Base-by-base conservation (phyloP, 2,329 filamentous ascomycete species). In the Scedosporium apiospermum region DNA sequence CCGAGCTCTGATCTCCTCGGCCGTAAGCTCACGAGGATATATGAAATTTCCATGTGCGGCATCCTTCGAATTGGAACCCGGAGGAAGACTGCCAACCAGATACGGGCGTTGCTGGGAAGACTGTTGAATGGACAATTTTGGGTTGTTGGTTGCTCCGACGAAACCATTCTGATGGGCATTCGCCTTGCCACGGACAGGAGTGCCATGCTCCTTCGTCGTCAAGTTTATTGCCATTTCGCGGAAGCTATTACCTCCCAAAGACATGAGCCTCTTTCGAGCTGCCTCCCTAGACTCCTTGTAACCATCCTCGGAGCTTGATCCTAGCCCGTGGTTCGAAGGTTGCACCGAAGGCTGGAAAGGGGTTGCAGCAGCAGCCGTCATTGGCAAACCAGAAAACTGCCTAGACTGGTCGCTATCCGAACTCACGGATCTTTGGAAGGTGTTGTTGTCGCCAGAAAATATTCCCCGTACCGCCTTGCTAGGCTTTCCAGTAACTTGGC, bases 1-100 rank as follows among this genome's bases (percentile, higher is more conserved):
- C 55, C 84, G 80, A 65, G 85, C 82, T 62, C 80, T 80, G 57
- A 81, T 72, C 68, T 88, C 85, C 59, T 84, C 83, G 2, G 80
- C 76, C 0, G 80, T 87, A 38, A 88, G 72, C n/a, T 80, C 75
- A 61, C 85, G 79, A 38, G 73, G 73, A 66, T 88, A 88, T 38
- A 77, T 68, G 68, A 84, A 84, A 66, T 85, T 82, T 6, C 71
- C 72, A 30, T 77, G 72, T 27, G 69, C 74, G 26, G 76, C 78
- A 12, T 69, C 72, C 34, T 76, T 75, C n/a, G 75, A 69, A 21
- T 74, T 73, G 60, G 78, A 68, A 4, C 78, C 80, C 18, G 71
- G 69, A 27, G 81, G 81, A 21, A 83, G 73, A 38, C 73, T 74
- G 38, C 84, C 84, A 59, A 85, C 72, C 18, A 87, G 77, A 66